Evolutionary conservation across 202 grass and related monocot genomes (phyloP).

Genomic region (Panicum virgatum): DNA sequence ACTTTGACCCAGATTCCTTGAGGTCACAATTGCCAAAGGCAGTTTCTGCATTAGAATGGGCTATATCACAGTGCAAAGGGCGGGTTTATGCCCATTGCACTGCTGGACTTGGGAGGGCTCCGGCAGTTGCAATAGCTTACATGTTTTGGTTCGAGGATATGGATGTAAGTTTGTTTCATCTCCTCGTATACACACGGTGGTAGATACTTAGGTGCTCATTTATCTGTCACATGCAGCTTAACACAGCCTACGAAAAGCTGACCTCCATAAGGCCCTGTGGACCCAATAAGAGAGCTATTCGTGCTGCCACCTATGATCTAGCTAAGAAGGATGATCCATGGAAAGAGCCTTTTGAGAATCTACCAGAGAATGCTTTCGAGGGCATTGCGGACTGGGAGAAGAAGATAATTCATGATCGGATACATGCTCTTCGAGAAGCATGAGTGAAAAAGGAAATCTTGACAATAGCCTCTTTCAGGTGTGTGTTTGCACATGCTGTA

Average conservation of each 20-base stretch:
- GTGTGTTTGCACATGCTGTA: too few species aligned
- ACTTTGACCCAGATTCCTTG: constrained; percentile 79
- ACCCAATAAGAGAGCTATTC: constrained; percentile 76
- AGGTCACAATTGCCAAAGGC: constrained; percentile 77
- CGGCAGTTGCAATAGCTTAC: constrained; percentile 79
- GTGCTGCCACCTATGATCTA: constrained; percentile 72
- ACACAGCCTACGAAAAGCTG: constrained; percentile 61
- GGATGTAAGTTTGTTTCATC: constrained; percentile 53
- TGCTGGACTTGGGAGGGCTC: constrained; percentile 82
- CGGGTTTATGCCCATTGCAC: constrained; percentile 78
- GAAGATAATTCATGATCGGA: constrained; percentile 60
- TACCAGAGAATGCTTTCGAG: constrained; percentile 74
- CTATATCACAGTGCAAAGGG: constrained; percentile 73
- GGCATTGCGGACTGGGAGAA: constrained; percentile 67
- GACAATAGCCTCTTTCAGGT: background rate
- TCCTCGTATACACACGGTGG: background rate
- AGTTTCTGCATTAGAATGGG: constrained; percentile 79
- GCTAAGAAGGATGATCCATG: constrained; percentile 76
- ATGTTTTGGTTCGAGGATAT: constrained; percentile 90
- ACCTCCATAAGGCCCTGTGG: constrained; percentile 74
- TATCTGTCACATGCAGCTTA: constrained; percentile 50
- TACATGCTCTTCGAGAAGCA: constrained; percentile 49
- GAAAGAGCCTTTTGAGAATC: constrained; percentile 80
- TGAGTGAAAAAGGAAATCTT: constrained; percentile 29
- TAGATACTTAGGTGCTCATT: background rate